phyloP scores from a whole-genome alignment of 805 yeast genomes.

The Metschnikowia vanudenii region DNA sequence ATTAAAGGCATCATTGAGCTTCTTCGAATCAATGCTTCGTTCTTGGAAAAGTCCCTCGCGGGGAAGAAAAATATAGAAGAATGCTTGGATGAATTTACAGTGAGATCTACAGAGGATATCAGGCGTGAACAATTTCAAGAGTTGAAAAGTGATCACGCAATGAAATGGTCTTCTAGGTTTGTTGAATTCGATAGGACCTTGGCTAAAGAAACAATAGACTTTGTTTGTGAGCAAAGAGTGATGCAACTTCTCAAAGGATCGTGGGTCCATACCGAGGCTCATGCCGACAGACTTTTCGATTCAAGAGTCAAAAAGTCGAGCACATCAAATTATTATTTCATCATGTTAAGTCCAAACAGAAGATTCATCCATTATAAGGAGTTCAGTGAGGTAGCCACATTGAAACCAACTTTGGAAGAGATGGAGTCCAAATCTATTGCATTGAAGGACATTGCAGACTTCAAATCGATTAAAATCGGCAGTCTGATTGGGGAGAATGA shows the following conservation, averaged over 20 bases:
- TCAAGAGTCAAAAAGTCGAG: constrained; percentile 19
- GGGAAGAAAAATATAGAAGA: constrained; percentile 38
- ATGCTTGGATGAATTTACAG: constrained; percentile 41
- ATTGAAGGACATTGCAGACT: constrained; percentile 48
- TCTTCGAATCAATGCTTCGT: constrained; percentile 32
- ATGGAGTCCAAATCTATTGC: constrained; percentile 54
- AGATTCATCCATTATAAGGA: constrained; percentile 59
- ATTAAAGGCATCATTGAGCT: constrained; percentile 49
- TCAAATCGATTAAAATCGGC: constrained; percentile 51
- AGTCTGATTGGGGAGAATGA: constrained; percentile 43
- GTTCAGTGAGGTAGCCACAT: constrained; percentile 45
- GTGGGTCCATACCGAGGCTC: constrained; percentile 73
- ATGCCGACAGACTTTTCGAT: constrained; percentile 32
- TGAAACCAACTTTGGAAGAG: constrained; percentile 56
- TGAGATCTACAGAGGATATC: constrained; percentile 45
- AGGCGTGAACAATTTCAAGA: constrained; percentile 53
- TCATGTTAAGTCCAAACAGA: constrained; percentile 66
- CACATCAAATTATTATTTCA: constrained; percentile 47
- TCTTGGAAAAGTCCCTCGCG: constrained; percentile 29
- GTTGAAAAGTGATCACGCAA: constrained; percentile 35
- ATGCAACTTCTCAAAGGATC: constrained; percentile 71
- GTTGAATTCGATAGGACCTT: constrained; percentile 49
- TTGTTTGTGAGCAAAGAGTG: constrained; percentile 74
- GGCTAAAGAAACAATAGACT: constrained; percentile 58
- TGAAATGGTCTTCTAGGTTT: constrained; percentile 47